A percentile compares a stretch with the other conserved stretches of the same genome.
Conservation (phyloP, 176 grass and related monocot species). For the Ensete glaucum region DNA sequence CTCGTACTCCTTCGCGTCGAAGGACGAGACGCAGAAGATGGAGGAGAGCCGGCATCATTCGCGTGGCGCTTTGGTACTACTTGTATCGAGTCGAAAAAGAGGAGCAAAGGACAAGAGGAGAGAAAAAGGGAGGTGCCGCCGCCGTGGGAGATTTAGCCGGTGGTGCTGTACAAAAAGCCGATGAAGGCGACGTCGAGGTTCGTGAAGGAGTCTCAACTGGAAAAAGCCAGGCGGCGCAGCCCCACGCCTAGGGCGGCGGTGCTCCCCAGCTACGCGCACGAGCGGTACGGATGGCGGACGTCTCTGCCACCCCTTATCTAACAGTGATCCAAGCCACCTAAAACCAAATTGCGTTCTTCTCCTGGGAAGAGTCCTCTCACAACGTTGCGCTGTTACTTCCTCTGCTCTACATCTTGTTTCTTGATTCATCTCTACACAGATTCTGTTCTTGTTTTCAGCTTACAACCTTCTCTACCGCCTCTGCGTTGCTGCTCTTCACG, state of each 20-base stretch:
- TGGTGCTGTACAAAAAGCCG: slow-evolving; percentile 65
- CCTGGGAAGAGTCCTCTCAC: too few species aligned
- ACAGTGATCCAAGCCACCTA: too few species aligned
- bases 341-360: too few species aligned
- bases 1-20: neutral
- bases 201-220: slow-evolving; percentile 64
- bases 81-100: slow-evolving; percentile 5
- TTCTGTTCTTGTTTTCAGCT: too few species aligned
- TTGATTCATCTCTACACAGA: too few species aligned
- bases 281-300: slow-evolving; percentile 59
- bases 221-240: slow-evolving; percentile 35
- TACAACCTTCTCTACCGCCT: too few species aligned
- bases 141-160: slow-evolving; percentile 38
- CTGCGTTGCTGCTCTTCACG: too few species aligned
- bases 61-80: neutral
- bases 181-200: slow-evolving; percentile 61
- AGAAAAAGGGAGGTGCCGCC: slow-evolving; percentile 25
- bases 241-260: slow-evolving; percentile 46
- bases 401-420: too few species aligned
- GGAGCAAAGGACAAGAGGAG: neutral
- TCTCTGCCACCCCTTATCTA: too few species aligned
- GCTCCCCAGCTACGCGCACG: slow-evolving; percentile 45
- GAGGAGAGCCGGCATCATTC: slow-evolving; percentile 1
- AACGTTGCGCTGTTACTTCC: too few species aligned
- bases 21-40: neutral